Base-by-base conservation (phyloP, 768 basidiomycete genomes). In the Amanita phalloides region DNA sequence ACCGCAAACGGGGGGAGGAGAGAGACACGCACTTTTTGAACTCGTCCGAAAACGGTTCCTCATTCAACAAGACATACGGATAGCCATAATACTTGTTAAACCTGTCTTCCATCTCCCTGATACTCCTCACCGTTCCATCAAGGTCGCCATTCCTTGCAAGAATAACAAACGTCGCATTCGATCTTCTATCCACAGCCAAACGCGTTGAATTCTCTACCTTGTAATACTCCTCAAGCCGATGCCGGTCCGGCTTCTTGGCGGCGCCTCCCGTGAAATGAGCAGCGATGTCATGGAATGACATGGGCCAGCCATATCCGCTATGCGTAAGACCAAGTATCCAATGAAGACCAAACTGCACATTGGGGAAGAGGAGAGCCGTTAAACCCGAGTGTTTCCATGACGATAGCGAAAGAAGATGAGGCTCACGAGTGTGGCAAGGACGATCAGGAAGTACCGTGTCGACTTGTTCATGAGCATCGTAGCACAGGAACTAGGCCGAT, bases 21-120 rank as follows among this genome's bases (percentile, higher is more conserved):
- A 14, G 45, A 53, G 5, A 61, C 17, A 17, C 77, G 51, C 58
- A 84, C 79, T 67, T 67, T 61, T 83, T 88, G 68, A 92, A 92
- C 25, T 81, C 78, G 6, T 83, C 81, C 20, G 79, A 73, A 62
- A 94, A 93, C 1, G 75, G 73, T 56, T 78, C 80, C 51, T 95
- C 90, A 60, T 94, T 94, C 55, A 95, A 71, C 65, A 95, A 80
- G 32, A 90, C 82, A 66, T 86, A 94, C 4, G 90, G 88, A 60
- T 95, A 94, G 38, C 73, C 68, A 55, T 79, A 84, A 58, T 76
- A 76, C 48, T 74, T 72, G 67, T 95, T 95, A 66, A 93, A 94
- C 45, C 84, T 70, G 58, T 86, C 82, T 69, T 95, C 92, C 57
- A 90, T 70, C 65, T 83, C 77, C 59, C 80, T 77, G 56, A 93